Percentiles rank a stretch among this genome's conserved stretches.
phyloP scores from a whole-genome alignment of 441 rosid species.

The Adansonia madagascariensis region DNA sequence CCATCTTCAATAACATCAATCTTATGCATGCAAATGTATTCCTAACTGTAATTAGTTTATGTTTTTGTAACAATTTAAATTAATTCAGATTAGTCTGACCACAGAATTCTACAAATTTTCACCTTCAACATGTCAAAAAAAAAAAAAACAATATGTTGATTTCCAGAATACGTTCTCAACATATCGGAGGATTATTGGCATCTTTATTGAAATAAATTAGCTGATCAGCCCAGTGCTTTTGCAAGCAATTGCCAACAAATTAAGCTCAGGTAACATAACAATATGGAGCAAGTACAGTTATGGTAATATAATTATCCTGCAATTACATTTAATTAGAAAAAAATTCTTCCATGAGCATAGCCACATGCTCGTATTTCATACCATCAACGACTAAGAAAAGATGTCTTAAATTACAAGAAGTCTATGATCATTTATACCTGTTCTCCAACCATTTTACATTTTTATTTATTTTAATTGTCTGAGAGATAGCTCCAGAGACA shows the following conservation, averaged over 20 bases:
- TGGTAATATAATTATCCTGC: not conserved
- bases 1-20: conserved; percentile 1
- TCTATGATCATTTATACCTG: not conserved
- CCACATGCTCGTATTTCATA: not conserved
- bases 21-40: not conserved
- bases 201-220: not conserved
- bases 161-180: not conserved
- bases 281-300: not conserved
- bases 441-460: not conserved
- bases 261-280: not conserved
- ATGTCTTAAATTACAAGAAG: not conserved
- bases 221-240: not conserved
- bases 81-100: conserved; percentile 9
- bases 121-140: not conserved
- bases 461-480: not conserved
- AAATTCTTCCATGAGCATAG: not conserved
- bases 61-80: not conserved
- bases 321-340: not conserved
- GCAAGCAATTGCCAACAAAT: not conserved
- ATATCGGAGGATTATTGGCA: not conserved
- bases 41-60: not conserved
- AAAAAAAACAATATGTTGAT: not conserved
- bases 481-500: not conserved
- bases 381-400: not conserved
- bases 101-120: not conserved